Conservation (phyloP, 257 asterid genomes). For the Capsicum baccatum region DNA sequence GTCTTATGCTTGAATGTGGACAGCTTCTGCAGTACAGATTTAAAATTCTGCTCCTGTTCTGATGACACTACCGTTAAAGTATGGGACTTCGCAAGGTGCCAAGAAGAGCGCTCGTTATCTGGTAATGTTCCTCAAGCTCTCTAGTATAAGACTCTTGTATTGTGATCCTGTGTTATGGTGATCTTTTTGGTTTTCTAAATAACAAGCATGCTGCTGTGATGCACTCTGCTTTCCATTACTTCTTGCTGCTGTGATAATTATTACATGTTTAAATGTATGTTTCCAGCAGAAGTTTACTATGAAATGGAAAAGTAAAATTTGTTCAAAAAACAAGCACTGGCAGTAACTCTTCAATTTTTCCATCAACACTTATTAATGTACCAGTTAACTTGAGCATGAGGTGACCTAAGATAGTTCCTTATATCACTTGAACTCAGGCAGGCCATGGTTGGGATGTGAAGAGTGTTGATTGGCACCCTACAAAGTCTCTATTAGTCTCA, state of each 20-base stretch:
- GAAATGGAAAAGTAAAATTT: neutral
- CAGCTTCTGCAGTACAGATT: conserved; percentile 98
- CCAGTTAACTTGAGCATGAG: conserved; percentile 30
- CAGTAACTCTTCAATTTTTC: conserved; percentile 20
- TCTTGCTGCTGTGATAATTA: neutral
- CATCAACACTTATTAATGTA: neutral
- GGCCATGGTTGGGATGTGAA: conserved; percentile 99
- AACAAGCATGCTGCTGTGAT: neutral
- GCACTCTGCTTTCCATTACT: neutral
- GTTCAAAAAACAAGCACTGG: neutral
- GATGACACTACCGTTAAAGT: conserved; percentile 98
- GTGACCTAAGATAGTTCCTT: conserved; percentile 59
- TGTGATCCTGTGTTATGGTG: neutral
- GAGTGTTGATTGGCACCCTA: conserved; percentile 99
- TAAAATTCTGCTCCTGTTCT: conserved; percentile 98
- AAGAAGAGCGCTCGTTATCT: conserved; percentile 90
- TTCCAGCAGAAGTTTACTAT: neutral
- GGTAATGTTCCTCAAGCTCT: conserved; percentile 78
- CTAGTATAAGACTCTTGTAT: neutral
- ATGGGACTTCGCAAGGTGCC: conserved; percentile 99
- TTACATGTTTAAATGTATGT: neutral
- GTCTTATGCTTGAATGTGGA: conserved; percentile 28
- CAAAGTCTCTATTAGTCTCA: conserved; percentile 89
- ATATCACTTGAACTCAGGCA: conserved; percentile 92
- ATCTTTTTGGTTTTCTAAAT: neutral